These are phyloP conservation scores for Tricholoma terreum DNA, from an alignment of 768 basidiomycete genomes.

Conservation along the genomic window DNA sequence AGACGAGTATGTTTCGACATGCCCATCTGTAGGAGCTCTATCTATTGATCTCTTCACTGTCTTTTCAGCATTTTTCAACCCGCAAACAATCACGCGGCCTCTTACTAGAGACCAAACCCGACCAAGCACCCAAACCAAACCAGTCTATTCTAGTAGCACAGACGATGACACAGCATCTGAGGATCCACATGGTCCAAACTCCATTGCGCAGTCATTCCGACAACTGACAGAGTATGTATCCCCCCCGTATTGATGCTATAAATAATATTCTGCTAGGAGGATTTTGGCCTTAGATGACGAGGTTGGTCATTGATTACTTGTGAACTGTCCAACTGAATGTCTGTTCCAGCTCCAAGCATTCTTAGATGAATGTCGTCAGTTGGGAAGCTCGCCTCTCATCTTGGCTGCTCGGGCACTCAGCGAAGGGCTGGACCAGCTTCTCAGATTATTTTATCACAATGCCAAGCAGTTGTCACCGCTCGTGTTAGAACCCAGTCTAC, in stretches of 20 bases:
- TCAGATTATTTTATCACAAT: constrained; percentile 5
- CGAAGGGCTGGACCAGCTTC: neutral
- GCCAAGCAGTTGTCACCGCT: neutral
- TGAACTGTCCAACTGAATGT: neutral
- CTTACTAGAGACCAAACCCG: too few relatives aligned
- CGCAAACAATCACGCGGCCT: too few relatives aligned
- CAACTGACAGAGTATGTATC: neutral
- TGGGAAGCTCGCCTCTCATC: too few relatives aligned
- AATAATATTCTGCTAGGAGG: neutral
- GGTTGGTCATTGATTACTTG: neutral
- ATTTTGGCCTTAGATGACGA: neutral
- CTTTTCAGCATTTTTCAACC: too few relatives aligned
- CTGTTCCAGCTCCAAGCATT: too few relatives aligned
- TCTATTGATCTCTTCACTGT: too few relatives aligned
- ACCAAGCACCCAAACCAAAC: too few relatives aligned
- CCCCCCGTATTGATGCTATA: neutral
- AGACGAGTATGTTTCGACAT: too few relatives aligned
- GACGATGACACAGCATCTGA: too few relatives aligned
- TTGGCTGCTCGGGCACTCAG: constrained; percentile 1
- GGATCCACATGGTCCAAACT: neutral
- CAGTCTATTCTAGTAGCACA: too few relatives aligned
- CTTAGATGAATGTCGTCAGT: constrained; percentile 9
- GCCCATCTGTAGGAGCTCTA: too few relatives aligned
- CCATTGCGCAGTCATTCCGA: neutral
- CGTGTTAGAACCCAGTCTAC: neutral